Conservation (phyloP, 2,329 filamentous ascomycete species). For the Balansia obtecta region DNA sequence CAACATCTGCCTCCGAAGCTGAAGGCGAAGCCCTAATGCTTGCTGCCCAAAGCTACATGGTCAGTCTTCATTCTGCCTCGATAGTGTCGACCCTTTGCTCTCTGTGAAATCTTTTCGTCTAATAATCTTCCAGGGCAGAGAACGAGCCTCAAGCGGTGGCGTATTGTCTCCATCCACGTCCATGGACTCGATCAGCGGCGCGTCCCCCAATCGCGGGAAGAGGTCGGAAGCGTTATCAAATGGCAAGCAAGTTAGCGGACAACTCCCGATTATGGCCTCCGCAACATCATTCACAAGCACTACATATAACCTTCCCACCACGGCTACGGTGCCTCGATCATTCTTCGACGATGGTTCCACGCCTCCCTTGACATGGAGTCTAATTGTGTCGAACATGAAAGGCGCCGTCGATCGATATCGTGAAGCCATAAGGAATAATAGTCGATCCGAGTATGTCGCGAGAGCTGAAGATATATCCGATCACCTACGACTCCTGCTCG, state of each 20-base stretch:
- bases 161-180: conserved; percentile 77
- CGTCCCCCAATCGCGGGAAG: conserved; percentile 45
- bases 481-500: conserved; percentile 83
- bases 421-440: conserved; percentile 72
- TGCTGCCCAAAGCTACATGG: conserved; percentile 55
- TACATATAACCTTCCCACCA: conserved; percentile 43
- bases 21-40: conserved; percentile 63
- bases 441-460: conserved; percentile 81
- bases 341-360: conserved; percentile 86
- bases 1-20: conserved; percentile 70
- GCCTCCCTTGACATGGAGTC: conserved; percentile 74
- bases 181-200: conserved; percentile 75
- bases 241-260: conserved; percentile 22
- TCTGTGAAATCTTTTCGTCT: not conserved
- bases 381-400: conserved; percentile 86
- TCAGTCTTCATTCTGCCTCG: conserved; percentile 26
- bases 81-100: not conserved
- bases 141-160: conserved; percentile 54
- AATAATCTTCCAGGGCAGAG: conserved; percentile 34
- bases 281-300: conserved; percentile 51
- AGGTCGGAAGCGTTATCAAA: conserved; percentile 44
- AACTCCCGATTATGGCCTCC: conserved; percentile 40
- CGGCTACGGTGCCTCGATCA: conserved; percentile 56
- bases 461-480: conserved; percentile 97
- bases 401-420: conserved; percentile 80